Evolutionary conservation across 345 rosid genomes (phyloP).

Genomic region (Eucalyptus curtisii): DNA sequence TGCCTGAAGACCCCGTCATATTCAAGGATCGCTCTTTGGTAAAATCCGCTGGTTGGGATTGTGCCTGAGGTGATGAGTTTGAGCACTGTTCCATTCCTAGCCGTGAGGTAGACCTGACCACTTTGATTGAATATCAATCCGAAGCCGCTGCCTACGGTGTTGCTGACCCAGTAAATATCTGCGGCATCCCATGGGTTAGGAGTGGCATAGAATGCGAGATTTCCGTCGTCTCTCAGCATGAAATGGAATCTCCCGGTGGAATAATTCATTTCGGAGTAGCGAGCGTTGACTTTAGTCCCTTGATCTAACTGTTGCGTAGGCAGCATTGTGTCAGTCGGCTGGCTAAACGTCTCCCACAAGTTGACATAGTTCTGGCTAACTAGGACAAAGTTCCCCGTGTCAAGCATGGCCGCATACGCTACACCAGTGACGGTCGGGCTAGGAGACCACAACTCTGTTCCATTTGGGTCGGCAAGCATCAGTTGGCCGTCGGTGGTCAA

Average conservation of each 20-base stretch:
- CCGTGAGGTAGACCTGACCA: constrained; percentile 23
- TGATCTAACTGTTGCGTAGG: constrained; percentile 23
- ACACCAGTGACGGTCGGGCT: neutral
- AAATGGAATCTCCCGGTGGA: constrained; percentile 21
- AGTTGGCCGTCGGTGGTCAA: constrained; percentile 14
- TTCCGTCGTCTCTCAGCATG: constrained; percentile 7
- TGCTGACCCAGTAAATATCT: constrained; percentile 10
- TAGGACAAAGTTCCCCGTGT: constrained; percentile 38
- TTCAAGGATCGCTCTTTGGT: constrained; percentile 35
- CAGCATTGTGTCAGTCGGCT: constrained; percentile 41
- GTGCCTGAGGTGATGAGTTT: neutral
- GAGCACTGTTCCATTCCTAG: constrained; percentile 3
- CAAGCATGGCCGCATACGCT: constrained; percentile 32
- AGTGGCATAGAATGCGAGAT: constrained; percentile 8
- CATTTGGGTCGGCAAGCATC: constrained; percentile 18
- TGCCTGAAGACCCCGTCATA: constrained; percentile 42
- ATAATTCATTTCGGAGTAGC: constrained; percentile 12
- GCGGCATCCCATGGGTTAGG: neutral
- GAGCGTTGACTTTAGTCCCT: constrained; percentile 1
- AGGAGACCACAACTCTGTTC: constrained; percentile 12
- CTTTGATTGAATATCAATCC: constrained; percentile 28
- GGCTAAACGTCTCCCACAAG: constrained; percentile 34
- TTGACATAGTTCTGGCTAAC: neutral
- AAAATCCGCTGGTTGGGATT: neutral
- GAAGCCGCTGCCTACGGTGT: neutral